Evolutionary conservation across 2,329 filamentous ascomycete species (phyloP).

Genomic region (Fusarium caatingaense): DNA sequence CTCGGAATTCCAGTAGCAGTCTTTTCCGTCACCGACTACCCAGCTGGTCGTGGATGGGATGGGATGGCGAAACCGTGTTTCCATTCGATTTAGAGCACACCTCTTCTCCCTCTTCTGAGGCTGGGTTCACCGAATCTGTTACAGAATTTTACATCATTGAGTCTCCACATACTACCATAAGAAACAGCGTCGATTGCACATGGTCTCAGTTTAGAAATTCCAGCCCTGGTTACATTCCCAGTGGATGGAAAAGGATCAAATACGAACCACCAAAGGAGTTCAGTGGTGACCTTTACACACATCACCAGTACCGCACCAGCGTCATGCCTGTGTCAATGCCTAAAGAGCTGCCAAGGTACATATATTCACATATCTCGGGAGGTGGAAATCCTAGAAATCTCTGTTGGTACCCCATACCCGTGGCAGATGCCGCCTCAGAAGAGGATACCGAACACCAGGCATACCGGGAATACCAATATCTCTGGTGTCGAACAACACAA

Average conservation of each 20-base stretch:
- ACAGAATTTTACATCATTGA: background rate
- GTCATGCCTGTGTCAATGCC: background rate
- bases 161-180: background rate
- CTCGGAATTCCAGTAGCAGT: rapidly evolving
- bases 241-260: background rate
- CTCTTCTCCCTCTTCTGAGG: background rate
- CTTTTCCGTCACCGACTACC: background rate
- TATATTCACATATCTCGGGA: background rate
- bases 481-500: background rate
- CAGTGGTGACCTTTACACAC: background rate
- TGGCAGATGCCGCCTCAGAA: background rate
- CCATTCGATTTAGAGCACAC: background rate
- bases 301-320: background rate
- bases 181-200: rapidly evolving
- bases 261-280: background rate
- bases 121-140: background rate
- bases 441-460: background rate
- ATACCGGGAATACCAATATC: background rate
- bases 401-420: background rate
- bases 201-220: background rate
- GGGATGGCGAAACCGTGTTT: background rate
- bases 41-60: background rate
- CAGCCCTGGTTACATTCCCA: rapidly evolving
- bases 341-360: background rate
- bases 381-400: background rate